Evolutionary conservation across 1,284 basidiomycete species (phyloP).

Genomic region (Trichosporon sp.): DNA sequence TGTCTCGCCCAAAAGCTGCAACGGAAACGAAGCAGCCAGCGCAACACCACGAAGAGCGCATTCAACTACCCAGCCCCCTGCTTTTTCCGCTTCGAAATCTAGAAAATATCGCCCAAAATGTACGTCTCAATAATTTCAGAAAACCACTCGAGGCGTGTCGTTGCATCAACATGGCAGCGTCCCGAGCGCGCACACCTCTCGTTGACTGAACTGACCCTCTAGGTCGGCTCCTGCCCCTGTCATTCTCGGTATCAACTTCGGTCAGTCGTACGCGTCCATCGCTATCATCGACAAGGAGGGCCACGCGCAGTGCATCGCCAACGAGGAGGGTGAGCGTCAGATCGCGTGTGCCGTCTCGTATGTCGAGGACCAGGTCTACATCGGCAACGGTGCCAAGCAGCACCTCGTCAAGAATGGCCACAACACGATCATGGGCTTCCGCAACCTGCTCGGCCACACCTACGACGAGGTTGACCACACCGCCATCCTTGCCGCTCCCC

Average conservation of each 20-base stretch:
- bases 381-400: constrained; percentile 90
- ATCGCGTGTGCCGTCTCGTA: constrained; percentile 93
- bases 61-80: not conserved
- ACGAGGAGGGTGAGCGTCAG: constrained; percentile 97
- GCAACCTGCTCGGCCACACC: constrained; percentile 90
- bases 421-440: constrained; percentile 92
- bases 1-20: constrained; percentile 2
- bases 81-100: not conserved
- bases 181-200: not conserved
- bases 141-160: not conserved
- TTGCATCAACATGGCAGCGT: not conserved
- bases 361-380: constrained; percentile 86
- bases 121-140: constrained; percentile 1
- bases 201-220: not conserved
- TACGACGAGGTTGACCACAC: constrained; percentile 50
- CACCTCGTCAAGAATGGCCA: constrained; percentile 92
- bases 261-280: constrained; percentile 91
- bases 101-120: constrained; percentile 12
- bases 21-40: constrained; percentile 2
- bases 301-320: constrained; percentile 87
- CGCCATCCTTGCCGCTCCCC: constrained; percentile 48
- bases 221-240: constrained; percentile 37
- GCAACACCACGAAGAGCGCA: constrained; percentile 1
- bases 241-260: constrained; percentile 90
- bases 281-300: constrained; percentile 96